Evolutionary conservation across 108 stramenopile species (phyloP).

Genomic region (Cyclostephanos tholiformis): DNA sequence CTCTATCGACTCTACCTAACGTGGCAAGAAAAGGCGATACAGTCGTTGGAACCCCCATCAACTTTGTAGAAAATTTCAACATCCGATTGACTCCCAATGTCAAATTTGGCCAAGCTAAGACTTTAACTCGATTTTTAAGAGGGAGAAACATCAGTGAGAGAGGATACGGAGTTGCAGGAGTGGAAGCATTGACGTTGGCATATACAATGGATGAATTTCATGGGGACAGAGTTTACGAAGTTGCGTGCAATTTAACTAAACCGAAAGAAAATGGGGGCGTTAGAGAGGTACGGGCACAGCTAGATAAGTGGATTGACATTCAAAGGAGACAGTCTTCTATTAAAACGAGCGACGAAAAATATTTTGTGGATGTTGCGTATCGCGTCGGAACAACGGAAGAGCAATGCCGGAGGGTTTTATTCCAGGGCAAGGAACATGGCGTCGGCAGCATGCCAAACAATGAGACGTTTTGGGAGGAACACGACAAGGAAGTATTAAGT

Average conservation of each 20-base stretch:
- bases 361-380: conserved; percentile 57
- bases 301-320: conserved; percentile 52
- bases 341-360: background rate
- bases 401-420: conserved; percentile 49
- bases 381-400: conserved; percentile 68
- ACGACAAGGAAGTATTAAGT: conserved; percentile 22
- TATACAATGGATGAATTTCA: conserved; percentile 33
- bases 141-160: conserved; percentile 55
- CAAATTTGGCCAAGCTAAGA: conserved; percentile 43
- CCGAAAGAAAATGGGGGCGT: conserved; percentile 52
- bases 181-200: conserved; percentile 83
- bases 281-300: conserved; percentile 22
- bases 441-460: background rate
- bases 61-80: conserved; percentile 88
- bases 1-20: conserved; percentile 8
- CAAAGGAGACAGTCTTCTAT: background rate
- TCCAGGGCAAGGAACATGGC: background rate
- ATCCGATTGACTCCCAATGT: conserved; percentile 64
- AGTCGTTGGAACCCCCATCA: conserved; percentile 67
- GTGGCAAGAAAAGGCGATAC: conserved; percentile 22
- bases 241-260: conserved; percentile 77
- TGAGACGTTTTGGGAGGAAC: conserved; percentile 19
- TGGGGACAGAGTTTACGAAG: conserved; percentile 62
- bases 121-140: conserved; percentile 64
- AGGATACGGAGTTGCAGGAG: conserved; percentile 63